Base-by-base conservation (phyloP, 192 early-diverging fungal species). In the Coemansia sp. region DNA sequence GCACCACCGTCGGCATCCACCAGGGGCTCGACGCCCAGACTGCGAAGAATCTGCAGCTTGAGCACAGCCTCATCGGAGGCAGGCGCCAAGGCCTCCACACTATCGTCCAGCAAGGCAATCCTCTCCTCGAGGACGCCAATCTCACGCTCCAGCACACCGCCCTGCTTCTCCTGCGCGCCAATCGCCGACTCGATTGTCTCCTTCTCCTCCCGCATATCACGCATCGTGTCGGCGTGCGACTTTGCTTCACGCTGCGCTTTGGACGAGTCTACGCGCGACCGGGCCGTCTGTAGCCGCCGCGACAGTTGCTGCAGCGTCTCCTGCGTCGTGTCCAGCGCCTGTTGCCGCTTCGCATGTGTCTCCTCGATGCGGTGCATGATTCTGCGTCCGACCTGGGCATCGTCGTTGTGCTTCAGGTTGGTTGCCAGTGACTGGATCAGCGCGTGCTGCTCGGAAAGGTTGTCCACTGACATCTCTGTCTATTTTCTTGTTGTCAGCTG, bases 141-240 rank as follows among this genome's bases (percentile, higher is more conserved):
- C 7, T 72, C 47, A 21, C 41, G 18, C n/a, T 11, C n/a, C 11
- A 81, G 66, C 61, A 61, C 45, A 4, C 15, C 13, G 43, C 66
- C 66, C 32, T 39, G 42, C 22, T 65, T 43, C 37, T 66, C 67
- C n/a, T 66, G 66, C 8, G 43, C 54, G 22, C 40, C 37, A n/a
- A 76, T 71, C 22, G 45, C 60, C 2, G 62, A 43, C 32, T 57
- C 64, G 15, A 66, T 41, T 26, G 69, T 16, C 49, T 70, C 67
- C 46, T 52, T 41, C 32, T 81, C 78, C 5, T 39, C 43, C 22
- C 51, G 36, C 61, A 81, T 41, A 12, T 81, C 73, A 42, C 71
- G 73, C 78, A 81, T 81, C 9, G 67, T 69, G 21, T 81, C 73
- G 1, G 67, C 45, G 19, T 81, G 78, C 7, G 78, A 76, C 63